Evolutionary conservation across 352 stramenopile species (phyloP).

Genomic region (Phytopythium kandeliae): DNA sequence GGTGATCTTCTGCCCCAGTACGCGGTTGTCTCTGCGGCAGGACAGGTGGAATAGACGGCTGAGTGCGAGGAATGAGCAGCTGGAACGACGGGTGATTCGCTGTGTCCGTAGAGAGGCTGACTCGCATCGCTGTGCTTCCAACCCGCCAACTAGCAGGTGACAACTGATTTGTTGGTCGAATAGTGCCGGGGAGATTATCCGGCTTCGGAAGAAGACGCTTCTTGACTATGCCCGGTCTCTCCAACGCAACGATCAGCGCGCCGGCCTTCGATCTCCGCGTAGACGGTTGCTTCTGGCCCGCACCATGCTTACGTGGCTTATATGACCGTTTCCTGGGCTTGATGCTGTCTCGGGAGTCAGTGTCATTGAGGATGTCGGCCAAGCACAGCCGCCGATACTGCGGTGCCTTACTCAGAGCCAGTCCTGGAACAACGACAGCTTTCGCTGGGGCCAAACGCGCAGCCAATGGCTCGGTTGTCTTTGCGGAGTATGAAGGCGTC

Average conservation of each 20-base stretch:
- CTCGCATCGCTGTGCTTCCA: not conserved
- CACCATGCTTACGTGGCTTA: not conserved
- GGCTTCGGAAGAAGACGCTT: not conserved
- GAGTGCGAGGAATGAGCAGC: not conserved
- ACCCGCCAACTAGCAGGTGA: not conserved
- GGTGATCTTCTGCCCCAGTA: not conserved
- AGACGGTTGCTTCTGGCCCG: not conserved
- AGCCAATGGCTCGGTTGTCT: not conserved
- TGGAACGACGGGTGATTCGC: not conserved
- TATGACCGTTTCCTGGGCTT: not conserved
- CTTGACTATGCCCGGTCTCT: not conserved
- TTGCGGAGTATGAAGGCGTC: not conserved
- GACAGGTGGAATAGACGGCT: not conserved
- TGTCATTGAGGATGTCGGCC: constrained; percentile 22
- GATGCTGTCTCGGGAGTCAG: not conserved
- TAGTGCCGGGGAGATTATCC: not conserved
- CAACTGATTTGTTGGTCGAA: not conserved
- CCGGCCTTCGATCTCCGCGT: not conserved
- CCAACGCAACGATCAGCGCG: no score
- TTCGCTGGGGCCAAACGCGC: not conserved
- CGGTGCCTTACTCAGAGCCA: constrained; percentile 12
- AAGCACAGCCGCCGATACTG: constrained; percentile 14
- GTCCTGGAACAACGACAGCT: constrained; percentile 19
- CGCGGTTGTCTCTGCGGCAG: not conserved
- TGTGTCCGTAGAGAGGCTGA: not conserved